Percentiles rank a stretch among this genome's conserved stretches.
phyloP scores from a whole-genome alignment of 2,329 filamentous ascomycete species.

The Penicillium occitanis region DNA sequence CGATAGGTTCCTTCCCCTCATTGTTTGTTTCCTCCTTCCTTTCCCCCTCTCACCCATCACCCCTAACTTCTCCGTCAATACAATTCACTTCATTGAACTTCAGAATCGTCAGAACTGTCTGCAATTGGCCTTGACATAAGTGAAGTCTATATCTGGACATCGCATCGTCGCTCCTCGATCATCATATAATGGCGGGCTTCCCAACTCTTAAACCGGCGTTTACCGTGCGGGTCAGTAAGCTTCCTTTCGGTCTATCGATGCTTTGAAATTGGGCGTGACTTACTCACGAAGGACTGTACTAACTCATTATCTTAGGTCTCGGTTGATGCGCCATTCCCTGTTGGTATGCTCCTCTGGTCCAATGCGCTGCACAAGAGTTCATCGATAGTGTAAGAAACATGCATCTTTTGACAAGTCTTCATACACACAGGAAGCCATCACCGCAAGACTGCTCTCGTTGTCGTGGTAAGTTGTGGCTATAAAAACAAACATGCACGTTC shows the following conservation, averaged over 20 bases:
- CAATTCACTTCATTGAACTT: not conserved
- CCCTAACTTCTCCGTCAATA: not conserved
- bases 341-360: slow-evolving; percentile 30
- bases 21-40: not conserved
- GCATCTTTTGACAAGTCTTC: not conserved
- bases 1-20: not conserved
- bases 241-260: not conserved
- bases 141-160: not conserved
- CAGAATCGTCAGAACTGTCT: no score
- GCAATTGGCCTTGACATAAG: not conserved
- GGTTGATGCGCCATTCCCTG: slow-evolving; percentile 31
- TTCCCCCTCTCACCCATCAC: not conserved
- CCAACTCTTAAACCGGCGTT: slow-evolving; percentile 44
- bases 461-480: slow-evolving; percentile 35
- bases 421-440: slow-evolving; percentile 36
- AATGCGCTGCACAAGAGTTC: not conserved
- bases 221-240: slow-evolving; percentile 35
- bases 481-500: not conserved
- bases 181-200: slow-evolving; percentile 36
- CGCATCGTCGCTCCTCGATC: not conserved
- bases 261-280: not conserved
- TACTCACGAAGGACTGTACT: not conserved
- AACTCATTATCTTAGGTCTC: slow-evolving; percentile 29
- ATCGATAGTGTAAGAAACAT: not conserved
- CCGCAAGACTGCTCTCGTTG: slow-evolving; percentile 35